These are phyloP conservation scores for Tinospora cordifolia DNA, from an alignment of 164 flowering plant genomes.

Conservation along the genomic window DNA sequence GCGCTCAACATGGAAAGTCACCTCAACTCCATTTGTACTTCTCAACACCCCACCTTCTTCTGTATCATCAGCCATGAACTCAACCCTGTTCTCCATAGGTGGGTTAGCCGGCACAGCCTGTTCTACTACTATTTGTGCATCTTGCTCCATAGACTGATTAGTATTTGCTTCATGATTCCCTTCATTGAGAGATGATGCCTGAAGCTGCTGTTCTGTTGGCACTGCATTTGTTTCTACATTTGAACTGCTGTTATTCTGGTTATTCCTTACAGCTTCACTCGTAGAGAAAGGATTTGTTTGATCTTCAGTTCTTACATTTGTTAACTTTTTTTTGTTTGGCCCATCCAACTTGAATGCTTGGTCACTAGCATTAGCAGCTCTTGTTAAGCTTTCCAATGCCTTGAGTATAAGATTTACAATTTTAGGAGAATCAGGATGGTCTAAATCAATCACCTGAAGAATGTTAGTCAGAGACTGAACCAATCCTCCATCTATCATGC, in stretches of 20 bases:
- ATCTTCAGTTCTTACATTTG: constrained; percentile 46
- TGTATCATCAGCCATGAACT: constrained; percentile 67
- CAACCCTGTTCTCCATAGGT: constrained; percentile 43
- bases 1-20: constrained; percentile 64
- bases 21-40: constrained; percentile 47
- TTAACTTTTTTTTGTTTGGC: constrained; percentile 47
- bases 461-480: constrained; percentile 55
- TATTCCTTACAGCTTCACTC: constrained; percentile 28
- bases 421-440: constrained; percentile 86
- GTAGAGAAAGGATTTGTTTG: constrained; percentile 28
- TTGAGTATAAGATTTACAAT: constrained; percentile 69
- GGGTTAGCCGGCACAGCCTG: constrained; percentile 32
- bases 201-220: constrained; percentile 30
- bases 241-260: constrained; percentile 30
- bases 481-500: constrained; percentile 87
- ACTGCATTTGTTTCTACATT: constrained; percentile 27
- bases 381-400: constrained; percentile 72
- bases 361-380: constrained; percentile 86
- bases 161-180: constrained; percentile 28
- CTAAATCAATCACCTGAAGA: constrained; percentile 76
- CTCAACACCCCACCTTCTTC: constrained; percentile 49
- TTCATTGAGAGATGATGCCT: constrained; percentile 33
- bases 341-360: constrained; percentile 58
- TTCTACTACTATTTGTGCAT: constrained; percentile 53
- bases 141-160: constrained; percentile 42